Percentiles rank a stretch among this genome's conserved stretches.
Conservation (phyloP, 805 yeast species). For the Wickerhamiella slavikovae region DNA sequence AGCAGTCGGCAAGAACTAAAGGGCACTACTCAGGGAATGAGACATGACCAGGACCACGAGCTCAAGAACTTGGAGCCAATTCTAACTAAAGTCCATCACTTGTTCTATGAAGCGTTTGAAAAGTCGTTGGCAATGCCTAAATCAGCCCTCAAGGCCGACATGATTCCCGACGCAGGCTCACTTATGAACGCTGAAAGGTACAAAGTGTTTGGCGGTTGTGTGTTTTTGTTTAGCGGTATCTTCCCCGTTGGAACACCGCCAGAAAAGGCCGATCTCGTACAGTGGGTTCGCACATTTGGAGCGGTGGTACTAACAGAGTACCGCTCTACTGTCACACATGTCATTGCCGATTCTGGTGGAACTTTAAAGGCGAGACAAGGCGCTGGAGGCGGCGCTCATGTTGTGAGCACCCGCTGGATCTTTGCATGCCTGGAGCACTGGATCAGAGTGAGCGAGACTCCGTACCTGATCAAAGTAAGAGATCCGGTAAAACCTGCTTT, state of each 20-base stretch:
- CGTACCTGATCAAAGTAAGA: conserved; percentile 33
- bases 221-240: conserved; percentile 71
- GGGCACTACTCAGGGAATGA: too few relatives aligned
- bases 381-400: conserved; percentile 36
- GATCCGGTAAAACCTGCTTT: conserved; percentile 24
- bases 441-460: conserved; percentile 44
- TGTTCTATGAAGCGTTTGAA: background rate
- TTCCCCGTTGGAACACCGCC: conserved; percentile 63
- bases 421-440: conserved; percentile 69
- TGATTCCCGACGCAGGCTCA: conserved; percentile 15
- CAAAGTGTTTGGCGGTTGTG: conserved; percentile 43
- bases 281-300: conserved; percentile 86
- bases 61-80: conserved; percentile 41
- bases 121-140: too few relatives aligned
- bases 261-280: conserved; percentile 65
- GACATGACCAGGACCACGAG: conserved; percentile 45
- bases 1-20: too few relatives aligned
- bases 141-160: conserved; percentile 1
- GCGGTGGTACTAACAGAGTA: conserved; percentile 62
- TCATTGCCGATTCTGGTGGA: conserved; percentile 58
- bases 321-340: conserved; percentile 61
- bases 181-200: conserved; percentile 48
- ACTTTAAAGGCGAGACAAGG: conserved; percentile 78
- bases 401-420: conserved; percentile 88
- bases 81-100: conserved; percentile 2